phyloP scores from a whole-genome alignment of 1,284 basidiomycete genomes.

The Trametes sp. region DNA sequence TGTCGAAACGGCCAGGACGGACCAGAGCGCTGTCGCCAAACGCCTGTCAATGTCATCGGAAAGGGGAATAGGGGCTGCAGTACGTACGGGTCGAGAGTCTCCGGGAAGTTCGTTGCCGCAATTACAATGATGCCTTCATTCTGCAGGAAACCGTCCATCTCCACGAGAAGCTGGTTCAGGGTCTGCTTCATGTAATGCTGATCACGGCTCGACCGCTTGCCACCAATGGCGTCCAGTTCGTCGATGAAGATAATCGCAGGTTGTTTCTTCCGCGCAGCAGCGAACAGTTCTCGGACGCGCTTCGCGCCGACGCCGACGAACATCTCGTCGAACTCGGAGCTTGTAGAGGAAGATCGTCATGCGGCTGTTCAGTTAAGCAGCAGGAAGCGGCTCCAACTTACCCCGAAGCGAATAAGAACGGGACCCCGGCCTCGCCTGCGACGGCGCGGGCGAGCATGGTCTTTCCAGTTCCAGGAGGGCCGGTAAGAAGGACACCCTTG shows the following conservation, averaged over 20 bases:
- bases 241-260: constrained; percentile 97
- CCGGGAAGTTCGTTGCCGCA: constrained; percentile 95
- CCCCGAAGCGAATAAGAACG: constrained; percentile 90
- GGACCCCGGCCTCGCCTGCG: constrained; percentile 96
- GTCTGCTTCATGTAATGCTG: constrained; percentile 93
- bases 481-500: constrained; percentile 91
- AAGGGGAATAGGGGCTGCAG: background rate
- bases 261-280: constrained; percentile 92
- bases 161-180: constrained; percentile 92
- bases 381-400: constrained; percentile 41
- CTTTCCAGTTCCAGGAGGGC: constrained; percentile 94
- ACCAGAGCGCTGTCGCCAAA: constrained; percentile 66
- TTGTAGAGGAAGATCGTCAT: constrained; percentile 43
- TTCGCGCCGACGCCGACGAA: constrained; percentile 97
- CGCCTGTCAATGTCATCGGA: constrained; percentile 3
- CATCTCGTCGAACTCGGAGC: constrained; percentile 98
- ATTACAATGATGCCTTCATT: constrained; percentile 93
- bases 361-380: background rate
- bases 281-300: constrained; percentile 95
- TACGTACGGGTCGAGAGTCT: constrained; percentile 84
- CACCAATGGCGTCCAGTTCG: constrained; percentile 92
- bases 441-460: constrained; percentile 96
- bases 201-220: constrained; percentile 89
- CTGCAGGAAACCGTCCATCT: constrained; percentile 95
- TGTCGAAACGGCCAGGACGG: constrained; percentile 93